phyloP scores from a whole-genome alignment of 1,284 basidiomycete genomes.

The Trametes hirsuta region DNA sequence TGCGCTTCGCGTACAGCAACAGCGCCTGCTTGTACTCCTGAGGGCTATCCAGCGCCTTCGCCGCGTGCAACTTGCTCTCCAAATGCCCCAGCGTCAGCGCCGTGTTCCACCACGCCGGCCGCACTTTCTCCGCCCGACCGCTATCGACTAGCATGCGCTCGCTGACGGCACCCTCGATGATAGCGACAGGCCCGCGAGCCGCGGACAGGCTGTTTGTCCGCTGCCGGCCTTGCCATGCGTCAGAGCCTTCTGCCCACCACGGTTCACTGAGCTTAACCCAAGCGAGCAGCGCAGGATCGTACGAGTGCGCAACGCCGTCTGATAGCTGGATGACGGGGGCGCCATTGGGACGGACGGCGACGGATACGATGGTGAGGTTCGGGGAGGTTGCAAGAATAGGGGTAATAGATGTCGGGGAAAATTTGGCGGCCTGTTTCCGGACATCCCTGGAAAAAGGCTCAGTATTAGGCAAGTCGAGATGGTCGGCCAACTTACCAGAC shows the following conservation, averaged over 20 bases:
- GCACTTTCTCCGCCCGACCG: conserved; percentile 37
- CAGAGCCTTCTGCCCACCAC: conserved; percentile 83
- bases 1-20: conserved; percentile 75
- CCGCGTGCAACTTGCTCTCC: conserved; percentile 78
- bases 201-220: conserved; percentile 45
- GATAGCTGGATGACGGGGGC: conserved; percentile 76
- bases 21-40: conserved; percentile 81
- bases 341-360: conserved; percentile 76
- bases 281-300: conserved; percentile 63
- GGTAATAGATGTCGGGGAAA: conserved; percentile 65
- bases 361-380: conserved; percentile 59
- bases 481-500: conserved; percentile 63
- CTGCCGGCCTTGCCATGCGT: conserved; percentile 77
- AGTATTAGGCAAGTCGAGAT: not conserved
- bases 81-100: conserved; percentile 84
- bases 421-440: conserved; percentile 62
- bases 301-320: conserved; percentile 75
- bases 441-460: conserved; percentile 59
- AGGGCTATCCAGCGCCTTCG: conserved; percentile 76
- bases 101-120: conserved; percentile 76
- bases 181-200: conserved; percentile 53
- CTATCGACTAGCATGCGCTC: conserved; percentile 45
- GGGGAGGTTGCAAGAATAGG: conserved; percentile 59
- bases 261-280: conserved; percentile 79
- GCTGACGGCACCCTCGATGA: conserved; percentile 59